Evolutionary conservation across 306 rosid genomes (phyloP).

Genomic region (Lathyrus oleraceus): DNA sequence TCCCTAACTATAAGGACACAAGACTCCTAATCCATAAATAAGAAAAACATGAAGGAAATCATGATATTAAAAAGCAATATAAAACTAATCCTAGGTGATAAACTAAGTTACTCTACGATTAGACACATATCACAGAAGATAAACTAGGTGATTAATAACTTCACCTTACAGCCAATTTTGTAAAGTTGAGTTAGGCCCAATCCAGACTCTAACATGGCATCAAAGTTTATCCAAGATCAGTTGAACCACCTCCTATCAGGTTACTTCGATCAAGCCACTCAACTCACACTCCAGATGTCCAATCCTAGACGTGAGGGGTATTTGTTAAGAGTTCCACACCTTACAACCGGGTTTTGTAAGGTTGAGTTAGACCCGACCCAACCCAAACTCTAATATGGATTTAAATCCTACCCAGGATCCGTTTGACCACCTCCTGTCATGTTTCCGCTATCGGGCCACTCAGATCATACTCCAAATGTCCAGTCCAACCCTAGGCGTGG

Average conservation of each 20-base stretch:
- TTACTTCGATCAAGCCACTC: no score
- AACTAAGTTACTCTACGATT: not conserved
- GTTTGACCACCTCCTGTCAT: not conserved
- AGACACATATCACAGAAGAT: not conserved
- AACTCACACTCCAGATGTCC: no score
- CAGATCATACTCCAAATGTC: not conserved
- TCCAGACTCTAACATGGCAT: no score
- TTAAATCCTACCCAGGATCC: not conserved
- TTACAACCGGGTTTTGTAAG: not conserved
- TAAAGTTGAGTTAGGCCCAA: no score
- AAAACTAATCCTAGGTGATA: not conserved
- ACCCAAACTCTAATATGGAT: not conserved
- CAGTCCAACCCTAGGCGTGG: no score
- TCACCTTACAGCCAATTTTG: no score
- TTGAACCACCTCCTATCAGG: no score
- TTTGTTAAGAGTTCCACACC: not conserved
- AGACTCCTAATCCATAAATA: not conserved
- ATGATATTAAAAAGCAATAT: not conserved
- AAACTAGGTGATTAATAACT: no score
- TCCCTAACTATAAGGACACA: not conserved
- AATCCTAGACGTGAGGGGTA: no score
- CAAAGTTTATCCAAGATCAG: no score
- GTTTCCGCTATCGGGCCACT: not conserved
- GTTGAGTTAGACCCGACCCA: not conserved
- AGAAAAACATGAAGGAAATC: not conserved